Conservation (phyloP, 208 protist genomes). For the Crithidia sp. region DNA sequence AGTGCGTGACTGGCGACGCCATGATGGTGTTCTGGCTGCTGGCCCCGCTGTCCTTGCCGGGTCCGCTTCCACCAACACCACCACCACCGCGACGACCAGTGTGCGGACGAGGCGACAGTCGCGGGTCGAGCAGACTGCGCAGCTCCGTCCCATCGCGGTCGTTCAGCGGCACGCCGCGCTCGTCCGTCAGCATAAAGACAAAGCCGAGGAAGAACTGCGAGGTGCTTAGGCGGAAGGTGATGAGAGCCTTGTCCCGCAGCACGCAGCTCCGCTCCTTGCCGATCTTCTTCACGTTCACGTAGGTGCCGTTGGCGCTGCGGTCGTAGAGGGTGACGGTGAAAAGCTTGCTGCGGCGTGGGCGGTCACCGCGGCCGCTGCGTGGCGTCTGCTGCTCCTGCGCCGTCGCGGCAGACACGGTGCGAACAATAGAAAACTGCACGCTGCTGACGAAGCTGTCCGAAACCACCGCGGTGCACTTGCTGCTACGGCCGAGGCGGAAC, state of each 20-base stretch:
- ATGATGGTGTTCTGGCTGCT: slow-evolving; percentile 24
- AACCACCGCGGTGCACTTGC: slow-evolving; percentile 75
- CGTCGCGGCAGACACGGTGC: slow-evolving; percentile 34
- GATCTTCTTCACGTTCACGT: slow-evolving; percentile 89
- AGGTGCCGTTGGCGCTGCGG: slow-evolving; percentile 87
- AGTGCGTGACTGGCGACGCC: slow-evolving; percentile 10
- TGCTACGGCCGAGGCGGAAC: slow-evolving; percentile 87
- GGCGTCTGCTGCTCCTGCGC: slow-evolving; percentile 22
- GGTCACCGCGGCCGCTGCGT: slow-evolving; percentile 27
- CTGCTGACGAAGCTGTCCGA: slow-evolving; percentile 84
- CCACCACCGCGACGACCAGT: slow-evolving; percentile 23
- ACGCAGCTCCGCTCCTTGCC: slow-evolving; percentile 76
- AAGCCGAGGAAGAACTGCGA: slow-evolving; percentile 90
- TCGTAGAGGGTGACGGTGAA: slow-evolving; percentile 65
- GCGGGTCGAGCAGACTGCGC: slow-evolving; percentile 27
- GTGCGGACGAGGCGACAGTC: slow-evolving; percentile 23
- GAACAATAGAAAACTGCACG: slow-evolving; percentile 81
- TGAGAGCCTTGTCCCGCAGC: slow-evolving; percentile 75
- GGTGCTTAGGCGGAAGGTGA: slow-evolving; percentile 86
- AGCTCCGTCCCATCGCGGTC: slow-evolving; percentile 23
- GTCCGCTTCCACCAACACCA: neutral
- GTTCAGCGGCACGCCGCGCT: slow-evolving; percentile 57
- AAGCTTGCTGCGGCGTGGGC: slow-evolving; percentile 20
- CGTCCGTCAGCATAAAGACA: slow-evolving; percentile 81
- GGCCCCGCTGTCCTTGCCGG: slow-evolving; percentile 17